A percentile compares a stretch with the other conserved stretches of the same genome.
These are phyloP conservation scores for Calonectria pteridis DNA, from an alignment of 2,329 filamentous ascomycete genomes.

Conservation along the genomic window DNA sequence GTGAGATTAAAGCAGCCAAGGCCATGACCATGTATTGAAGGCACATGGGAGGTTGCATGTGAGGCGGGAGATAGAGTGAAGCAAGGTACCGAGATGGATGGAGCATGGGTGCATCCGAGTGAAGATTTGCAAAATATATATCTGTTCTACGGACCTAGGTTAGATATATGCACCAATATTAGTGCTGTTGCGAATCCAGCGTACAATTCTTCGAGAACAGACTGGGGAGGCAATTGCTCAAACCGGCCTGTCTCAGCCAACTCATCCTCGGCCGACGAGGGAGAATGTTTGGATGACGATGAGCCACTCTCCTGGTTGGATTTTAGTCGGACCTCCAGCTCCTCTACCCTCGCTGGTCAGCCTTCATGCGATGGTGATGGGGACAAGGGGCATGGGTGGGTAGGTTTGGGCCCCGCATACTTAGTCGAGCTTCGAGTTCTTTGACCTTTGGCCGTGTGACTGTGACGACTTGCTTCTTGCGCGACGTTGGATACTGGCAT, in stretches of 20 bases:
- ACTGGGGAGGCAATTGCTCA: slow-evolving; percentile 45
- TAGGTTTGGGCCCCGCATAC: slow-evolving; percentile 22
- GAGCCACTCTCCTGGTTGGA: slow-evolving; percentile 29
- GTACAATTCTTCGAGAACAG: slow-evolving; percentile 46
- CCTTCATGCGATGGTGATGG: neutral
- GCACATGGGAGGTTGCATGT: slow-evolving; percentile 44
- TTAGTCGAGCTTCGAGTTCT: slow-evolving; percentile 43
- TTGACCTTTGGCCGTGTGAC: slow-evolving; percentile 44
- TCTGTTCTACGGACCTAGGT: slow-evolving; percentile 27
- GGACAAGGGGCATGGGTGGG: neutral
- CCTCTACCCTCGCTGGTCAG: slow-evolving; percentile 31
- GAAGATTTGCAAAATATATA: slow-evolving; percentile 33
- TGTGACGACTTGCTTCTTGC: slow-evolving; percentile 41
- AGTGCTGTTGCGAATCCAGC: neutral
- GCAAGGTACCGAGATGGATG: slow-evolving; percentile 41
- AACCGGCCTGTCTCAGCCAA: slow-evolving; percentile 44
- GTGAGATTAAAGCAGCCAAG: slow-evolving; percentile 28
- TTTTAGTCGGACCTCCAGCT: slow-evolving; percentile 41
- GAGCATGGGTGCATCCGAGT: slow-evolving; percentile 31
- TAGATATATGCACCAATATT: neutral
- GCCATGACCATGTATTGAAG: slow-evolving; percentile 42
- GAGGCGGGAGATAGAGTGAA: slow-evolving; percentile 38
- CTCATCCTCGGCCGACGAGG: slow-evolving; percentile 27
- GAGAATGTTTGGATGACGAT: slow-evolving; percentile 31
- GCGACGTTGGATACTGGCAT: slow-evolving; percentile 45